Base-by-base conservation (phyloP, 2,329 filamentous ascomycete species). In the Arthrinium puccinioides region DNA sequence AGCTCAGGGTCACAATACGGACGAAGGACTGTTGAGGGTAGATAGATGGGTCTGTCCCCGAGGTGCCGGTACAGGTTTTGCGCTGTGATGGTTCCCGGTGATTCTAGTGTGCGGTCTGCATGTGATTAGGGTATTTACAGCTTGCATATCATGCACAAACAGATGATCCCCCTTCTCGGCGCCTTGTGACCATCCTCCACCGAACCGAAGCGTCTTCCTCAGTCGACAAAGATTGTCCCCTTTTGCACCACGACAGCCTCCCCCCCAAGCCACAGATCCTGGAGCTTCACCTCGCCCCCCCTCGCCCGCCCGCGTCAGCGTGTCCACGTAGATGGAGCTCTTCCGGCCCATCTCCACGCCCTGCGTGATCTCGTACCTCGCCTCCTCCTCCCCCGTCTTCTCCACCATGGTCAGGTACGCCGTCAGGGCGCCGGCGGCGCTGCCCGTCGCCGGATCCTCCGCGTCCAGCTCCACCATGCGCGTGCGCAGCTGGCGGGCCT, bases 321-420 rank as follows among this genome's bases (percentile, higher is more conserved):
- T 61, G 38, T 70, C 62, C 24, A 76, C 66, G 26, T 55, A 49
- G 32, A 76, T 75, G 33, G 68, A 60, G 48, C 73, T 77, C 54
- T 60, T 61, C 45, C 77, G 59, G 6, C 77, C 79, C 73, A 84
- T 82, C 59, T 84, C 79, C 9, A 82, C 75, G 1, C 79, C 81
- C 59, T 84, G 80, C 41, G 72, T 72, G 44, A 84, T 60, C 40
- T 68, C 62, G 45, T 73, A 79, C 37, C 55, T 61, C 30, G 27
- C 43, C 5, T 37, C 45, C 37, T 18, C 40, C 7, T 37, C 47
- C 35, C 19, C 40, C 53, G 29, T 41, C 40, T 47, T 54, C 36
- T 61, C 61, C n/a, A 55, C 54, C 36, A 73, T 51, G 5, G 70
- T 64, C 42, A 83, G 59, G 48, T 74, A 81, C 38, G 67, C 61